Percentiles rank a stretch among this genome's conserved stretches.
phyloP scores from a whole-genome alignment of 2,329 filamentous ascomycete species.

The Alternaria conjuncta region DNA sequence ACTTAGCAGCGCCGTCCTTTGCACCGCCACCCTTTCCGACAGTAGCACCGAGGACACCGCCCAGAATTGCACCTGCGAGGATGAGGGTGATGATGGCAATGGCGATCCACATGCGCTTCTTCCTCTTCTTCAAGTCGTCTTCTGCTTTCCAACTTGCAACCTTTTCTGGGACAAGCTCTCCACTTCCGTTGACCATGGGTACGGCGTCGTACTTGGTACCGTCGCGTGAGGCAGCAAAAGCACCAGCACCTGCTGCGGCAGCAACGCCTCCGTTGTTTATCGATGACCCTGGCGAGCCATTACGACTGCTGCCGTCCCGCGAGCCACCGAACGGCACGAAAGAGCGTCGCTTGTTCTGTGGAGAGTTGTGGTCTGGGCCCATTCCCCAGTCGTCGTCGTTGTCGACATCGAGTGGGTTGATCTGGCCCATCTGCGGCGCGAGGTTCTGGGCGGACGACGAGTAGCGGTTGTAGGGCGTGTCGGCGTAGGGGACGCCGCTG shows the following conservation, averaged over 20 bases:
- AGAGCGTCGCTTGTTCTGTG: slow-evolving; percentile 60
- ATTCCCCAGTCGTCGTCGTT: slow-evolving; percentile 91
- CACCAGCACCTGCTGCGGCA: slow-evolving; percentile 40
- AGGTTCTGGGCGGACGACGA: slow-evolving; percentile 47
- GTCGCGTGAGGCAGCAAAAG: slow-evolving; percentile 32
- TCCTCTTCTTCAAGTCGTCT: slow-evolving; percentile 54
- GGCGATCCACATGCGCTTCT: slow-evolving; percentile 72
- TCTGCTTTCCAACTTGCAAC: slow-evolving; percentile 64
- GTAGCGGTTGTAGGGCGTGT: slow-evolving; percentile 72
- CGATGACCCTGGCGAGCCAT: slow-evolving; percentile 51
- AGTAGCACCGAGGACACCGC: slow-evolving; percentile 76
- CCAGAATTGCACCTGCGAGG: slow-evolving; percentile 73
- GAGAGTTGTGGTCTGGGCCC: slow-evolving; percentile 53
- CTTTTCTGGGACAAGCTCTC: slow-evolving; percentile 63
- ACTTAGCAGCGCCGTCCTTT: slow-evolving; percentile 28
- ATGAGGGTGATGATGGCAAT: slow-evolving; percentile 68
- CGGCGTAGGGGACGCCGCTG: slow-evolving; percentile 56
- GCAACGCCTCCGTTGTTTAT: slow-evolving; percentile 47
- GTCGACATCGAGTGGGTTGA: slow-evolving; percentile 80
- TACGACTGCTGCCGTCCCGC: slow-evolving; percentile 48
- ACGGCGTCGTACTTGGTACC: slow-evolving; percentile 65
- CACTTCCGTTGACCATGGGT: slow-evolving; percentile 31
- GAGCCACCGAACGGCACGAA: slow-evolving; percentile 63
- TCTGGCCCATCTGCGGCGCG: slow-evolving; percentile 50
- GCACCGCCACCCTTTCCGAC: slow-evolving; percentile 56